Evolutionary conservation across 2,329 filamentous ascomycete species (phyloP), one percentile per base, ranked within the genome.

Genomic region (Aspergillus arachidicola): DNA sequence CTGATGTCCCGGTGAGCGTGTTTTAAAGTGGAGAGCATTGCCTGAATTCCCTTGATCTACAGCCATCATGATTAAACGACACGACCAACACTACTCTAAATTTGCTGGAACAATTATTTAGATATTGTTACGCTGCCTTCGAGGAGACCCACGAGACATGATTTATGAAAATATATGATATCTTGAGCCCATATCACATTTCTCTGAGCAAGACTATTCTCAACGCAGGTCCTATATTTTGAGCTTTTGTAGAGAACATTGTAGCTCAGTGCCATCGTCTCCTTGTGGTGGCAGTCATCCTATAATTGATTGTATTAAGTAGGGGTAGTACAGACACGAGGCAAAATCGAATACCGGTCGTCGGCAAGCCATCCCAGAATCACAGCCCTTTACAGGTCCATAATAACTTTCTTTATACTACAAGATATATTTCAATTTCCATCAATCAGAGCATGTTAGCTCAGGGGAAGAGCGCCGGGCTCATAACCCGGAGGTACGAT

Each of bases 391-490:
- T 28, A 28, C 26, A 6, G 5, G 4, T 28, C 26, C 0, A 28
- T 0, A 1, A 1, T 6, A 7, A 6, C 6, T 28, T 28, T 7
- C 6, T 28, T 28, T 28, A 28, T 28, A 28, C 6, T 0, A 1
- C 26, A 1, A 7, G 1, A 28, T 28, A 28, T 28, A 28, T 7
- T 28, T 7, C 5, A 28, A 28, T 28, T 28, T 1, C 11, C 32
- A 34, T 4, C 46, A 50, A 50, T 12, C 1, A 19, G 4, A 78
- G 76, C 77, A 77, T 77, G 73, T 75, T 79, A 75, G 76, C 75
- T 78, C 77, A 80, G 78, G 69, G 78, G 78, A 77, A 80, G 76
- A 78, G 78, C 77, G 23, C 23, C 23, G 23, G 23, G 23, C 23
- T 23, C 23, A 23, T 23, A 23, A 80, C 78, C 78, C 78, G 78